Evolutionary conservation across 257 asterid genomes (phyloP), one percentile per base, ranked within the genome.

Genomic region (Ocimum tenuiflorum): DNA sequence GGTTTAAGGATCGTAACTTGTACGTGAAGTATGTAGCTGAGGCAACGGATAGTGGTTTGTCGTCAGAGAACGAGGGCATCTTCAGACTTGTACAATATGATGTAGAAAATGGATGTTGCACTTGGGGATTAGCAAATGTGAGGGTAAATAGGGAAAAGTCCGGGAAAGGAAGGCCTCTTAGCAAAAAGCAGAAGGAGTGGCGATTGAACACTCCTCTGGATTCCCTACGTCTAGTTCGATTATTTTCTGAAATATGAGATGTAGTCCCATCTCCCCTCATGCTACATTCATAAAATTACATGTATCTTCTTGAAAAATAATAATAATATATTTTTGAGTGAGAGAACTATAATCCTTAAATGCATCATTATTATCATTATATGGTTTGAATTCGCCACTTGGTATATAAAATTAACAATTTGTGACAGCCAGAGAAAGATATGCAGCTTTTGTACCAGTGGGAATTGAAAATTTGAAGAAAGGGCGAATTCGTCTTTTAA

Each of bases 111-210:
- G 60, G 71, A 2, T 63, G 62, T 39, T 91, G 96, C 88, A 82
- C 67, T 17, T 91, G 96, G 98, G 95, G 92, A 35, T 41, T 86
- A 47, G 96, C 98, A 22, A 86, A 91, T 72, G 98, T 86, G 38
- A 86, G 89, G 71, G 75, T 78, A 35, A 91, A 91, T 58, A 76
- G 98, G 51, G 98, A 88, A 63, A 91, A 82, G 7, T 75, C 96
- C 3, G 98, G 96, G 14, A 91, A 88, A 75, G 97, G 97, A 55
- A 81, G 95, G 70, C 97, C 95, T 8, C 95, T 90, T 5, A 88
- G 65, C 86, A 88, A 88, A 70, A 90, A 90, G 71, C 95, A 88
- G 82, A 78, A 77, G 73, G 97, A 88, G 22, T 86, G 97, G 97
- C 78, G 95, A 31, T 53, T 90, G 71, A 78, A 69, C 18, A 88